Evolutionary conservation across 1,284 basidiomycete genomes (phyloP).

Genomic region (Vanrija pseudolonga): DNA sequence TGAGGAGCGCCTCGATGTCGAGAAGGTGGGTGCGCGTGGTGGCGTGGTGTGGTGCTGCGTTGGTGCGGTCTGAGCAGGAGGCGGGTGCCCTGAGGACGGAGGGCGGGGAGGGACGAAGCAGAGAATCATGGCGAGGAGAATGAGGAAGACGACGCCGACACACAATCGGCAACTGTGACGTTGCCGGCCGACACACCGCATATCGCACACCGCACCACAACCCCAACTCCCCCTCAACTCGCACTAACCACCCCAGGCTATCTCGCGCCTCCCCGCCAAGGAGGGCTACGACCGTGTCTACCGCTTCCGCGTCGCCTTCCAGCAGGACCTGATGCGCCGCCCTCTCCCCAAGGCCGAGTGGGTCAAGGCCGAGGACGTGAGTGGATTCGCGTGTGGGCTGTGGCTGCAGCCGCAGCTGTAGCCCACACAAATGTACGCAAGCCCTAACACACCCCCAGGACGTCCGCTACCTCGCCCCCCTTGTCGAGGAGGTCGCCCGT

Average conservation of each 20-base stretch:
- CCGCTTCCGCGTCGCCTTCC: conserved; percentile 81
- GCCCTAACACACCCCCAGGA: conserved; percentile 59
- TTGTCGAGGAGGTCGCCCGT: conserved; percentile 68
- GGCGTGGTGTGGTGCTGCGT: no score
- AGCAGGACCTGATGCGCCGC: conserved; percentile 75
- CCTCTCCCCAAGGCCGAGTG: conserved; percentile 82
- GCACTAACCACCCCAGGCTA: conserved; percentile 59
- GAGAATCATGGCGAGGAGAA: no score
- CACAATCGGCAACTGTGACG: no score
- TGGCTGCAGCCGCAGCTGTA: not conserved
- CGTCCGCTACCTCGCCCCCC: conserved; percentile 79
- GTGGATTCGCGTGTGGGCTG: conserved; percentile 28
- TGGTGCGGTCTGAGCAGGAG: no score
- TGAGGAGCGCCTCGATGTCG: conserved; percentile 80
- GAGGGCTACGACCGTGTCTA: conserved; percentile 88
- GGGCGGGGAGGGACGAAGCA: no score
- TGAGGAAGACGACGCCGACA: no score
- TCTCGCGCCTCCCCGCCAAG: conserved; percentile 71
- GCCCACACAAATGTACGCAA: no score
- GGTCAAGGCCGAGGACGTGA: conserved; percentile 72
- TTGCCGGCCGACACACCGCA: no score
- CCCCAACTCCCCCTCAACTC: no score
- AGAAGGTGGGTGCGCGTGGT: conserved; percentile 60
- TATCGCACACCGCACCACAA: not conserved
- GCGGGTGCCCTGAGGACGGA: no score